A percentile compares a stretch with the other conserved stretches of the same genome.
Conservation (phyloP, 306 rosid species). For the Datisca glomerata region DNA sequence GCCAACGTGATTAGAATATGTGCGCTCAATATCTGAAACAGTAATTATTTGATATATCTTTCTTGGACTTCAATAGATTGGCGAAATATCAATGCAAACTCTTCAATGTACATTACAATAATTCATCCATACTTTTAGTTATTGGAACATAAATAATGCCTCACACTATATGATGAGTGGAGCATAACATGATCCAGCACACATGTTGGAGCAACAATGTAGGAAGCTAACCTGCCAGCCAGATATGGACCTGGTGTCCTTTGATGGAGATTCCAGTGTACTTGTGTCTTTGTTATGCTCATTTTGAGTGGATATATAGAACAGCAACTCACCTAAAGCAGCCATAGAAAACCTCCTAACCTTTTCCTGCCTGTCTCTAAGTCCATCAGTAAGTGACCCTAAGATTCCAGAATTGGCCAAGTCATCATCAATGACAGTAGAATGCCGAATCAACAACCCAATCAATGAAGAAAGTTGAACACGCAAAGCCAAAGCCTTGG, state of each 20-base stretch:
- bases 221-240: slow-evolving; percentile 90
- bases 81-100: not conserved
- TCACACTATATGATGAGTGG: too few species aligned
- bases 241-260: slow-evolving; percentile 40
- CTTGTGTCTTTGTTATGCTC: slow-evolving; percentile 52
- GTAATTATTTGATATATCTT: too few species aligned
- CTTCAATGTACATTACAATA: too few species aligned
- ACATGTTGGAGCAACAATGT: too few species aligned
- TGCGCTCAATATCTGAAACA: too few species aligned
- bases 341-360: slow-evolving; percentile 99
- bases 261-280: slow-evolving; percentile 67
- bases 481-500: slow-evolving; percentile 74
- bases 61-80: slow-evolving; percentile 3
- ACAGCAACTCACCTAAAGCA: slow-evolving; percentile 86
- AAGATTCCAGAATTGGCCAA: slow-evolving; percentile 84
- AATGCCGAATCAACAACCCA: slow-evolving; percentile 86
- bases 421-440: slow-evolving; percentile 72
- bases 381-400: slow-evolving; percentile 78
- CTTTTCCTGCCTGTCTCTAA: slow-evolving; percentile 89
- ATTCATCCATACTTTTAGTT: too few species aligned
- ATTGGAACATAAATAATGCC: too few species aligned
- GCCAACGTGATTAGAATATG: too few species aligned
- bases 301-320: slow-evolving; percentile 83
- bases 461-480: slow-evolving; percentile 89
- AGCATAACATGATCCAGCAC: too few species aligned